Percentiles rank a stretch among this genome's conserved stretches.
Evolutionary conservation across 805 yeast species (phyloP).

Genomic region (Komagataella pseudopastoris): DNA sequence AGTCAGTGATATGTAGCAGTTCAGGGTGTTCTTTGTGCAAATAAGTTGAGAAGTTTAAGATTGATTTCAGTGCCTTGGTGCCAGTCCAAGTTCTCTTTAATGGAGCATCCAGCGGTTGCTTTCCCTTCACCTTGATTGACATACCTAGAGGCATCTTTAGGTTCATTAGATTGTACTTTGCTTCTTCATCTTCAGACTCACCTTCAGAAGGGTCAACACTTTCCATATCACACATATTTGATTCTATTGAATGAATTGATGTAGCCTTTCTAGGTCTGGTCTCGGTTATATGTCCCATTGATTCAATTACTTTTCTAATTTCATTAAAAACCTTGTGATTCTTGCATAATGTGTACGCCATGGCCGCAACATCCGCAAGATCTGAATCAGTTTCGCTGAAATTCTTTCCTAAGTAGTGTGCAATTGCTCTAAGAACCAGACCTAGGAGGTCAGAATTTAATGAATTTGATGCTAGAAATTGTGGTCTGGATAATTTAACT

Average conservation of each 20-base stretch:
- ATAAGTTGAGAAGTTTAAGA: constrained; percentile 21
- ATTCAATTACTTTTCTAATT: background rate
- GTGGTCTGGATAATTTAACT: constrained; percentile 20
- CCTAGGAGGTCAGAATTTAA: constrained; percentile 45
- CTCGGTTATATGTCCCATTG: background rate
- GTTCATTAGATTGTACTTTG: constrained; percentile 25
- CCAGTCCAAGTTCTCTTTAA: constrained; percentile 46
- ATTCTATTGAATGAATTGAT: background rate
- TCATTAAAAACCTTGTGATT: background rate
- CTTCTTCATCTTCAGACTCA: constrained; percentile 4
- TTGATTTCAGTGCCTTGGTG: constrained; percentile 27
- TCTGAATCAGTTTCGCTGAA: background rate
- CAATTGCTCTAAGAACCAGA: constrained; percentile 39
- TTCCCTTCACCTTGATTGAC: constrained; percentile 42
- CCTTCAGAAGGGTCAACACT: background rate
- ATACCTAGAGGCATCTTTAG: constrained; percentile 47
- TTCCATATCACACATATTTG: background rate
- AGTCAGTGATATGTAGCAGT: background rate
- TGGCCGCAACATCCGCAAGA: background rate
- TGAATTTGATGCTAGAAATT: constrained; percentile 19
- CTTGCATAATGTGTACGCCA: background rate
- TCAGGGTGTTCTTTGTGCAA: constrained; percentile 18
- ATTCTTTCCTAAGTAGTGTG: constrained; percentile 16
- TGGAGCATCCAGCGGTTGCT: constrained; percentile 35
- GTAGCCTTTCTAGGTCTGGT: background rate